These are phyloP conservation scores for Lentinus polychrous DNA, from an alignment of 1,284 basidiomycete species.

Conservation along the genomic window DNA sequence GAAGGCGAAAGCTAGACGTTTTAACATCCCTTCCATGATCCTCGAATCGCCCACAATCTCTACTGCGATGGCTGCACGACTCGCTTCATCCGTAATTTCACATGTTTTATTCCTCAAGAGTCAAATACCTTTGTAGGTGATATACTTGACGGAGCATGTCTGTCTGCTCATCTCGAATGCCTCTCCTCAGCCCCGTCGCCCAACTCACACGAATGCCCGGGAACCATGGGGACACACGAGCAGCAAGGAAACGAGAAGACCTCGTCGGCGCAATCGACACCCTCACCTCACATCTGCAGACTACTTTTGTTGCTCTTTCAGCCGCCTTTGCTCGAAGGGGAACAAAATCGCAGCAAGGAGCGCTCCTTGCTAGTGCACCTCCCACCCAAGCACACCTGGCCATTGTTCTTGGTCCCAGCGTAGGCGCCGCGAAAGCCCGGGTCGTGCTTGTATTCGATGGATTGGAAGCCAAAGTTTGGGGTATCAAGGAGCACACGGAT, in stretches of 20 bases:
- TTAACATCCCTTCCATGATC: conserved; percentile 34
- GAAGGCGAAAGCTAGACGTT: background rate
- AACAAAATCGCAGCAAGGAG: background rate
- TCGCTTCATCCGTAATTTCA: conserved; percentile 52
- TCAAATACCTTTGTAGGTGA: conserved; percentile 67
- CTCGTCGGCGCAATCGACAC: conserved; percentile 59
- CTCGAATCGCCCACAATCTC: conserved; percentile 46
- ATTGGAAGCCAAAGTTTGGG: conserved; percentile 52
- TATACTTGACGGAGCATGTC: background rate
- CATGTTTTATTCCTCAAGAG: conserved; percentile 70
- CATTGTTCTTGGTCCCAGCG: conserved; percentile 57
- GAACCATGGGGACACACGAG: conserved; percentile 31
- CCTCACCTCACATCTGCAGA: conserved; percentile 62
- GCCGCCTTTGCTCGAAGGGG: conserved; percentile 43
- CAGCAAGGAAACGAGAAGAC: conserved; percentile 51
- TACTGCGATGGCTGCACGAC: conserved; percentile 50
- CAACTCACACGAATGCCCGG: conserved; percentile 50
- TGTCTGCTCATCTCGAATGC: background rate
- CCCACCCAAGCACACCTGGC: conserved; percentile 41
- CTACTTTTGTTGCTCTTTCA: conserved; percentile 65
- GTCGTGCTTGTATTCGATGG: conserved; percentile 59
- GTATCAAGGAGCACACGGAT: conserved; percentile 14
- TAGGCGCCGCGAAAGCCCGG: conserved; percentile 48
- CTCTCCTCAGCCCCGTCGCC: conserved; percentile 44
- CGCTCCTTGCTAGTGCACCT: background rate